Evolutionary conservation across 2,329 filamentous ascomycete species (phyloP), one percentile per base, ranked within the genome.

Genomic region (Arthrobotrys megalospora): DNA sequence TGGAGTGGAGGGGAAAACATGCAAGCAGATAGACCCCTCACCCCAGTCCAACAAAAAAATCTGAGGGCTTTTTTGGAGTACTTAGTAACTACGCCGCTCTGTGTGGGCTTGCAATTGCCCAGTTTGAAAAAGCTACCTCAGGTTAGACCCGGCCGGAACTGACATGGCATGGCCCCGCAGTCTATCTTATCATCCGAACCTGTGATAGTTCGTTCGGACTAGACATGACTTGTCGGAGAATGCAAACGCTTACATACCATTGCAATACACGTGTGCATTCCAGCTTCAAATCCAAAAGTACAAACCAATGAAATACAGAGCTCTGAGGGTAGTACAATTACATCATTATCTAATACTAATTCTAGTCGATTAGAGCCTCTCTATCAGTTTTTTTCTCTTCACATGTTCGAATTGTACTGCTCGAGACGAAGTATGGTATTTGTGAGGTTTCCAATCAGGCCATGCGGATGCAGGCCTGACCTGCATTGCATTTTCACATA

Each of bases 181-280:
- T 64, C 68, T 65, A 72, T 72, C 68, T 72, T 72, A 72, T 72
- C 68, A 65, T 65, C 68, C 60, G 60, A 72, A 72, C 68, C 53
- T 58, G 58, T 64, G 58, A 70, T 70, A 38, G 55, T 60, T 60
- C 16, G 34, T 58, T 65, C 67, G 48, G 58, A 65, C 58, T 72
- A 36, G 68, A 65, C 24, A 72, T 52, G 68, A 47, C 52, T 72
- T 65, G 47, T 60, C 34, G 34, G 55, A 60, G 38, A 69, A 21
- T 45, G 48, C 16, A 58, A 19, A 32, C 24, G 50, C 14, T 53
- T 32, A 52, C 48, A 52, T 52, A 24, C 7, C 12, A 48, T 52
- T n/a, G n/a, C 48, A 32, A 38, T 38, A 12, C 36, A 38, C 36
- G 7, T 38, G 36, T 38, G 8, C 36, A 38, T 38, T 10, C 36